These are phyloP conservation scores for Fusarium decemcellulare DNA, from an alignment of 2,329 filamentous ascomycete genomes.

Conservation along the genomic window DNA sequence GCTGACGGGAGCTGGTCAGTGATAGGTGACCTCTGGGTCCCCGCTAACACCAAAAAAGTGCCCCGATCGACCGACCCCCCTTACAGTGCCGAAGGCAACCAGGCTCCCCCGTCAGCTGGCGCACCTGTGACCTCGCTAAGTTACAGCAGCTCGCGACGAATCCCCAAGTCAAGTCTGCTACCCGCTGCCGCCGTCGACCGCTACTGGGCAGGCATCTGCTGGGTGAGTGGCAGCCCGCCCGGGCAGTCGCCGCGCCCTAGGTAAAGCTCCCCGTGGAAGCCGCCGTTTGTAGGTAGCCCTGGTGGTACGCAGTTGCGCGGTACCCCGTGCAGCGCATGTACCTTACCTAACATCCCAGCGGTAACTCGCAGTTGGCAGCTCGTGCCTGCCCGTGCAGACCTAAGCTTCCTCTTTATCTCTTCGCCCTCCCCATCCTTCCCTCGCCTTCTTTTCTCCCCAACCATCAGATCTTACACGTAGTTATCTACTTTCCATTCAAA, in stretches of 20 bases:
- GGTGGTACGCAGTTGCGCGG: neutral
- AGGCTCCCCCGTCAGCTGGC: conserved; percentile 44
- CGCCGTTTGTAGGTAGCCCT: conserved; percentile 1
- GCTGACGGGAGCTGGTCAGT: conserved; percentile 29
- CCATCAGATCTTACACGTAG: conserved; percentile 24
- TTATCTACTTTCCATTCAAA: conserved; percentile 26
- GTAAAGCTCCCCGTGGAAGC: conserved; percentile 4
- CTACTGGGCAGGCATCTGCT: conserved; percentile 13
- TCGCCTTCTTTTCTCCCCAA: conserved; percentile 29
- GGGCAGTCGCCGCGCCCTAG: neutral
- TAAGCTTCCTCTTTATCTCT: conserved; percentile 28
- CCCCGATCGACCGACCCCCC: conserved; percentile 40
- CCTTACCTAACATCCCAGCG: neutral
- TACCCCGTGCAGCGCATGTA: neutral
- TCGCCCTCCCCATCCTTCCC: conserved; percentile 36
- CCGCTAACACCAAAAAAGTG: conserved; percentile 41
- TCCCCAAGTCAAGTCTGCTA: neutral
- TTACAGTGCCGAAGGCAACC: conserved; percentile 42
- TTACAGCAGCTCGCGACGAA: conserved; percentile 20
- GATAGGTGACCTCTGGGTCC: conserved; percentile 26
- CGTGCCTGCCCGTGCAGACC: conserved; percentile 21
- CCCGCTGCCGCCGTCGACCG: conserved; percentile 15
- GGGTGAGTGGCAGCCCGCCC: neutral
- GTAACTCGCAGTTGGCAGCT: conserved; percentile 21
- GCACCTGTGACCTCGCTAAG: conserved; percentile 34